Base-by-base conservation (phyloP, 768 basidiomycete species). In the Trametes punicea region DNA sequence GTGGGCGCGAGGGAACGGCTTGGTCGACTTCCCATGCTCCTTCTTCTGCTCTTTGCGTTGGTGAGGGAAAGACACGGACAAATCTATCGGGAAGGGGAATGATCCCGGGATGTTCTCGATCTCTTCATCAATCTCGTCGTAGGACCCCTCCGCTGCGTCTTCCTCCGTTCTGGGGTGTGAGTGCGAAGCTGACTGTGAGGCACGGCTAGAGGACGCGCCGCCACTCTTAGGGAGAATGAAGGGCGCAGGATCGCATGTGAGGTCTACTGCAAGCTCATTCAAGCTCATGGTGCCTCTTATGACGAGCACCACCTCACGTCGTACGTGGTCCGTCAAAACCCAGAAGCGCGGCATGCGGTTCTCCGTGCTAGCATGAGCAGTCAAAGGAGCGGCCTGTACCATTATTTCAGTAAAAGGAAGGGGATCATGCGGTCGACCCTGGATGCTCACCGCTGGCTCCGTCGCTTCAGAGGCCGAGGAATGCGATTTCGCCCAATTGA, bases 261-360 rank as follows among this genome's bases (percentile, higher is more conserved):
- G 75, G 71, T 93, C 90, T 9, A 88, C 89, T 15, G 90, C 90
- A 4, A 93, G 81, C 70, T 93, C 90, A 63, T 93, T 93, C 39
- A 93, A 74, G 2, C 87, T 88, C 88, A 92, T 88, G 2, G 91
- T 93, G 11, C 90, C 69, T 15, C 70, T 62, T 15, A 73, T 60
- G 53, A 92, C 87, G 23, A 93, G 79, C 9, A 92, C 87, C 45
- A 93, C 79, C 67, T 92, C 86, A 4, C 72, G 73, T 34, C 90
- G 77, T 41, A 77, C 77, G 64, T 93, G 87, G 67, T 93, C 91
- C 0, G 88, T 91, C 18, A 93, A 75, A 3, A 92, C 85, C 90
- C 91, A 93, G 67, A 87, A 93, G 31, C 88, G 77, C 2, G 91
- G 90, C 84, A 90, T 87, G 58, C 84, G 76, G 57, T 81, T 79